Evolutionary conservation across 139 green algal species (phyloP).

Genomic region (Desmodesmus armatus): DNA sequence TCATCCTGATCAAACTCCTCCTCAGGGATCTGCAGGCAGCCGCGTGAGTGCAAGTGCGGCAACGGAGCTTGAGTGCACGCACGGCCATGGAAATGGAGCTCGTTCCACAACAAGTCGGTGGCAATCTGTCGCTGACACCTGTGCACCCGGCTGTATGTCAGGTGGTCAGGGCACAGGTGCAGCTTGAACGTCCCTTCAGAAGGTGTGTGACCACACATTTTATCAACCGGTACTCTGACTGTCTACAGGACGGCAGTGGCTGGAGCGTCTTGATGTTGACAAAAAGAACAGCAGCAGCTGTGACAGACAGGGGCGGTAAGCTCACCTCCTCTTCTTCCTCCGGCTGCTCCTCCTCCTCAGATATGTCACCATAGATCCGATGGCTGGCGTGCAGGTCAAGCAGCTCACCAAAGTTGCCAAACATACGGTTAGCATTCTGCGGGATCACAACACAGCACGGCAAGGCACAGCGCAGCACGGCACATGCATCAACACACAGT

Average conservation of each 20-base stretch:
- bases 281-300: not conserved
- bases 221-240: no score
- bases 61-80: no score
- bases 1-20: slow-evolving; percentile 43
- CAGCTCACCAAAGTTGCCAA: slow-evolving; percentile 51
- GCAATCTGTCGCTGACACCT: no score
- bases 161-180: no score
- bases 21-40: not conserved
- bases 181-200: no score
- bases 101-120: no score
- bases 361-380: slow-evolving; percentile 30
- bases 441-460: not conserved
- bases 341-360: slow-evolving; percentile 48
- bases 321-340: not conserved
- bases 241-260: no score
- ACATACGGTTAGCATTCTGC: slow-evolving; percentile 27
- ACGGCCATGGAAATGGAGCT: no score
- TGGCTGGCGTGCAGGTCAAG: slow-evolving; percentile 39
- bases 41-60: no score
- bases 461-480: not conserved
- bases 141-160: no score
- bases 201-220: no score
- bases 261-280: no score
- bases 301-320: not conserved
- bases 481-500: not conserved